phyloP scores from a whole-genome alignment of 225 moss, liverwort and hornwort species.

The Polytrichum formosum region DNA sequence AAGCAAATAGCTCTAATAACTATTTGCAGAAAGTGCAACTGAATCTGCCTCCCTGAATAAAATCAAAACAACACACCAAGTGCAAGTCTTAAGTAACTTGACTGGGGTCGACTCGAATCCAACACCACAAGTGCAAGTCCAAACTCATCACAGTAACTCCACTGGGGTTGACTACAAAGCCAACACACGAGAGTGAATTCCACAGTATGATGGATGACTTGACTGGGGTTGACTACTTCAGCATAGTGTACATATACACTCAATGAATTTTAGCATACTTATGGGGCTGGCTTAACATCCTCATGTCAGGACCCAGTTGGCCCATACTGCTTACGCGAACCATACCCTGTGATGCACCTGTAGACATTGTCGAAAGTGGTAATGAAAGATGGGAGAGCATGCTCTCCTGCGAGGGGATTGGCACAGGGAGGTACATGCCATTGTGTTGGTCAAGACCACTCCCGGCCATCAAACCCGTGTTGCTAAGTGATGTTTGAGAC shows the following conservation, averaged over 20 bases:
- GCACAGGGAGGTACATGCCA: constrained; percentile 43
- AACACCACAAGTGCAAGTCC: constrained; percentile 15
- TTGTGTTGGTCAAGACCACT: constrained; percentile 31
- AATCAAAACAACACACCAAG: constrained; percentile 22
- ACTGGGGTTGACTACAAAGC: constrained; percentile 46
- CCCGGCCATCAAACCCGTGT: constrained; percentile 48
- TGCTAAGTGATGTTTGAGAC: constrained; percentile 31
- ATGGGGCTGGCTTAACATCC: constrained; percentile 49
- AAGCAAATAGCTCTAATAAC: constrained; percentile 25
- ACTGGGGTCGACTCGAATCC: constrained; percentile 23
- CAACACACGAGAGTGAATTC: constrained; percentile 37
- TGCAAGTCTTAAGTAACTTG: constrained; percentile 6
- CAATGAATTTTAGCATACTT: constrained; percentile 63
- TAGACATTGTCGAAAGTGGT: constrained; percentile 47
- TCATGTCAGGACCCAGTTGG: constrained; percentile 46
- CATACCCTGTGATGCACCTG: constrained; percentile 34
- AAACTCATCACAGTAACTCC: constrained; percentile 12
- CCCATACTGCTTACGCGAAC: constrained; percentile 57
- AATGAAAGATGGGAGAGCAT: constrained; percentile 42
- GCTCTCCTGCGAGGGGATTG: constrained; percentile 39
- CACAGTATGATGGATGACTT: constrained; percentile 20
- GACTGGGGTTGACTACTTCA: constrained; percentile 42
- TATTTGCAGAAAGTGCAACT: constrained; percentile 1
- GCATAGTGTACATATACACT: constrained; percentile 36
- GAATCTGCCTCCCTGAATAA: constrained; percentile 4